Conservation (phyloP, 2,329 filamentous ascomycete genomes). For the Rhexocercosporidium sp. region DNA sequence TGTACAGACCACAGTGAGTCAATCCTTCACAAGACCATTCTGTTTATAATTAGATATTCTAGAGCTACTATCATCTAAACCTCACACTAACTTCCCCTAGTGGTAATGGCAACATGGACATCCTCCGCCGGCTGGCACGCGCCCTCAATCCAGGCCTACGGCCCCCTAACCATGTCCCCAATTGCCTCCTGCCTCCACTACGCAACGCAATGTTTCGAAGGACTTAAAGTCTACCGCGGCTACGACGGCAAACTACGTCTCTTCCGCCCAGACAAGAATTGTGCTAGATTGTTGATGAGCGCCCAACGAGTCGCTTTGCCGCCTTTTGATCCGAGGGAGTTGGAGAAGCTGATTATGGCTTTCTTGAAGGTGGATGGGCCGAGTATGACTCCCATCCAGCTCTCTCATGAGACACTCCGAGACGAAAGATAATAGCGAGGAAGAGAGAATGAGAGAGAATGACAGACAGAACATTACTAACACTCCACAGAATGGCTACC, state of each 20-base stretch:
- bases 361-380: conserved; percentile 75
- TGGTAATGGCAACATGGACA: conserved; percentile 77
- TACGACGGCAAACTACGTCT: conserved; percentile 66
- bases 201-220: conserved; percentile 37
- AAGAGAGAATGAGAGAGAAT: background rate
- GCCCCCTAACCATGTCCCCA: conserved; percentile 77
- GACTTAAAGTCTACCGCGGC: conserved; percentile 79
- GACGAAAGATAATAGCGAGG: background rate
- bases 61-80: background rate
- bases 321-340: conserved; percentile 70
- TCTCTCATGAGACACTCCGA: background rate
- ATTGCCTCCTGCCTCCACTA: conserved; percentile 85
- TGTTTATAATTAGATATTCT: background rate
- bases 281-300: conserved; percentile 55
- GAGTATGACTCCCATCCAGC: conserved; percentile 29
- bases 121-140: conserved; percentile 69
- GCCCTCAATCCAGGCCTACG: conserved; percentile 78
- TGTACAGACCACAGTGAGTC: conserved; percentile 21
- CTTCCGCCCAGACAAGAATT: conserved; percentile 65
- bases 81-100: conserved; percentile 9
- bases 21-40: background rate
- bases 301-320: conserved; percentile 74
- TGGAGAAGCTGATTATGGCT: conserved; percentile 74
- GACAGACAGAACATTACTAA: background rate
- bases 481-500: conserved; percentile 74